Evolutionary conservation across 2,329 filamentous ascomycete genomes (phyloP).

Genomic region (Calonectria naviculata): DNA sequence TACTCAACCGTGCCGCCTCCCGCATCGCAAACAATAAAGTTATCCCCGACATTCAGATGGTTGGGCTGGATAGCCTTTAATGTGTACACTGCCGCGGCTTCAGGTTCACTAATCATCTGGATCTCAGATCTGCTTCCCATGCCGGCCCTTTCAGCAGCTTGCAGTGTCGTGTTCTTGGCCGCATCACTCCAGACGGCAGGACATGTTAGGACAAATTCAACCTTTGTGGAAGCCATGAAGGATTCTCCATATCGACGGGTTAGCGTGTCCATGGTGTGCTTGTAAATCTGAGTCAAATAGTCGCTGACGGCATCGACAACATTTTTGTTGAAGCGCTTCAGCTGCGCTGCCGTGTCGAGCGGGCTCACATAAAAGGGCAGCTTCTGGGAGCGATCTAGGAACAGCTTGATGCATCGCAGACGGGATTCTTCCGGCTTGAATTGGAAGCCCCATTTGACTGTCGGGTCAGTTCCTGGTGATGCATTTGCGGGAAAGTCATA

Average conservation of each 20-base stretch:
- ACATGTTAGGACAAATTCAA: constrained; percentile 84
- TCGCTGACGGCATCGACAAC: constrained; percentile 84
- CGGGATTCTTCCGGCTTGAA: constrained; percentile 82
- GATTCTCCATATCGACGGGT: constrained; percentile 80
- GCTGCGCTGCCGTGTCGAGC: constrained; percentile 79
- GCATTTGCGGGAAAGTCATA: constrained; percentile 56
- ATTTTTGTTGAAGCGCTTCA: constrained; percentile 80
- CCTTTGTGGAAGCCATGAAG: constrained; percentile 80
- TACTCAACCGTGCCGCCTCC: constrained; percentile 76
- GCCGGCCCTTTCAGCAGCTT: constrained; percentile 81
- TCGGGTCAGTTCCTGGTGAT: constrained; percentile 54
- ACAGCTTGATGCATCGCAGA: constrained; percentile 85
- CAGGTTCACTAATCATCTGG: constrained; percentile 84
- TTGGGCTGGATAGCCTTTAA: constrained; percentile 84
- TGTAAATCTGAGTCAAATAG: constrained; percentile 80
- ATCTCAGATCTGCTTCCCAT: constrained; percentile 79
- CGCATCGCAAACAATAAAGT: constrained; percentile 72
- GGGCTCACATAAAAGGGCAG: constrained; percentile 84
- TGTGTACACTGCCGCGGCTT: constrained; percentile 83
- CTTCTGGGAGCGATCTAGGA: constrained; percentile 83
- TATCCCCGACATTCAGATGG: constrained; percentile 75
- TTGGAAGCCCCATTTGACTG: constrained; percentile 83
- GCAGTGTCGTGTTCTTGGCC: constrained; percentile 84
- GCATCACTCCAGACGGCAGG: constrained; percentile 88
- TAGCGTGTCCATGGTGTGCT: constrained; percentile 83